Percentiles rank a stretch among this genome's conserved stretches.
phyloP scores from a whole-genome alignment of 2,329 filamentous ascomycete genomes.

The Colletotrichum graminicola region DNA sequence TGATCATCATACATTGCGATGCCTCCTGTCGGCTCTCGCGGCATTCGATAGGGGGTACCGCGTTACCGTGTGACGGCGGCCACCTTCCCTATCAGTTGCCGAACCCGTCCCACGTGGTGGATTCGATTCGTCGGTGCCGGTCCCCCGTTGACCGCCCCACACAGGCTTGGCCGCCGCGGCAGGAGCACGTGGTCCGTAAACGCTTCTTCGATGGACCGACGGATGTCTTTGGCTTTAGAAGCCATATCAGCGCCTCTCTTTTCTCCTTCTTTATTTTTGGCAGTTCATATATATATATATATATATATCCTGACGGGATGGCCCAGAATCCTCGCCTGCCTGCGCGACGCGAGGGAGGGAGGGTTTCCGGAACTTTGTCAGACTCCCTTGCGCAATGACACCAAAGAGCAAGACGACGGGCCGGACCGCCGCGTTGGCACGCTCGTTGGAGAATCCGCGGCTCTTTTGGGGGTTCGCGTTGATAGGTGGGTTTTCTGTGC shows the following conservation, averaged over 20 bases:
- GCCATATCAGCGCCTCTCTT: no score
- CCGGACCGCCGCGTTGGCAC: not conserved
- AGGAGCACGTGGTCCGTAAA: conserved; percentile 20
- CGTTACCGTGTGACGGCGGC: not conserved
- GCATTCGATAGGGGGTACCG: not conserved
- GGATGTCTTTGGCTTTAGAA: no score
- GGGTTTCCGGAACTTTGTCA: not conserved
- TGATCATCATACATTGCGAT: not conserved
- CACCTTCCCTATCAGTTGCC: conserved; percentile 28
- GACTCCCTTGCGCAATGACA: conserved; percentile 22
- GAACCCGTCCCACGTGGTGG: conserved; percentile 36
- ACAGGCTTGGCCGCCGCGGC: conserved; percentile 22
- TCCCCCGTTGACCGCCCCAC: not conserved
- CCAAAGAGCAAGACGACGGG: conserved; percentile 6
- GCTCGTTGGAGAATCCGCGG: conserved; percentile 19
- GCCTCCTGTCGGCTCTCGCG: not conserved
- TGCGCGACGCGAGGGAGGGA: not conserved
- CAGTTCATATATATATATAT: no score
- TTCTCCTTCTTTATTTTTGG: not conserved
- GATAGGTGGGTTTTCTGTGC: conserved; percentile 16
- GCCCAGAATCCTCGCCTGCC: not conserved
- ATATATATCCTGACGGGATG: not conserved
- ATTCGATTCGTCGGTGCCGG: conserved; percentile 30
- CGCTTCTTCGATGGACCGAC: conserved; percentile 16
- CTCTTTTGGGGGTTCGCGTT: conserved; percentile 28